Percentiles rank a stretch among this genome's conserved stretches.
phyloP scores from a whole-genome alignment of 345 rosid genomes.

The Lepidium africanum region DNA sequence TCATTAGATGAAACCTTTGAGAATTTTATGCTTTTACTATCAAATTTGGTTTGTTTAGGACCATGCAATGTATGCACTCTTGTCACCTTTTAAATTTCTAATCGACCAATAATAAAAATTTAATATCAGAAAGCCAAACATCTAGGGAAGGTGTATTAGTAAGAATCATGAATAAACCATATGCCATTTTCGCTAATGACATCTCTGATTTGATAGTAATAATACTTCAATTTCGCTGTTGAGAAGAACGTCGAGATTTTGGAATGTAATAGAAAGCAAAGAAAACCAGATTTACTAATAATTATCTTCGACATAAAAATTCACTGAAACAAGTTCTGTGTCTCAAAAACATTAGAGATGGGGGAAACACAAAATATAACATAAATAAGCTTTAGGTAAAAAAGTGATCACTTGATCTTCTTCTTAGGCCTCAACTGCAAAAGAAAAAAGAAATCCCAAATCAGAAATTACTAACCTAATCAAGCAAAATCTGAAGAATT shows the following conservation, averaged over 20 bases:
- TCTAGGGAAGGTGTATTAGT: background rate
- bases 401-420: constrained; percentile 49
- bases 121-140: background rate
- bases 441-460: background rate
- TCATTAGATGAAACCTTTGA: background rate
- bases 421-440: constrained; percentile 88
- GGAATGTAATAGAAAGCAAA: background rate
- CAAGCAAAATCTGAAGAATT: background rate
- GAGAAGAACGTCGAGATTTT: background rate
- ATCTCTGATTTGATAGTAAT: background rate
- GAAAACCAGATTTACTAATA: background rate
- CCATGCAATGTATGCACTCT: background rate
- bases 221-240: background rate
- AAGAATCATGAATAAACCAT: too few relatives aligned
- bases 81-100: background rate
- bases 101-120: background rate
- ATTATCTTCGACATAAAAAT: background rate
- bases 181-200: background rate
- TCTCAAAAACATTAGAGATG: background rate
- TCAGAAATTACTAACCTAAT: background rate
- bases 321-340: background rate
- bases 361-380: background rate
- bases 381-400: background rate
- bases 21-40: background rate
- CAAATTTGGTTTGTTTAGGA: background rate